Evolutionary conservation across 2,329 filamentous ascomycete species (phyloP), one percentile per base, ranked within the genome.

Genomic region (Colletotrichum sp.): DNA sequence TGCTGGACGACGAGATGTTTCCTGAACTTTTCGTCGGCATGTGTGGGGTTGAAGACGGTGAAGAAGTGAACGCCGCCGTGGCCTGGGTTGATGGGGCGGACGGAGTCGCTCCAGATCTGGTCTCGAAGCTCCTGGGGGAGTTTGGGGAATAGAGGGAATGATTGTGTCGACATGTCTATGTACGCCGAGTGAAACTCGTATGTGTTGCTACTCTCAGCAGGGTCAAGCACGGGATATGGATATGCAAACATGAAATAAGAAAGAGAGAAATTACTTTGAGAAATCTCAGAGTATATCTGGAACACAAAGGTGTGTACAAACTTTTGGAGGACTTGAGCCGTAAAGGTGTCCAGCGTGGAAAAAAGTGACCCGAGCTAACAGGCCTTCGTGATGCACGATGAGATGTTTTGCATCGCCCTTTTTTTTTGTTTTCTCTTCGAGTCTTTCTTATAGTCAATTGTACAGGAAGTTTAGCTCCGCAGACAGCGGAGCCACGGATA

Each of bases 1-100:
- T 43, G 38, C 38, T 43, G 8, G 0, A 2, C 3, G 18, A 43
- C 38, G 0, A 43, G 38, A 43, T 43, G 5, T 0, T n/a, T 0
- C 0, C 18, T 43, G 38, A 43, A 43, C 18, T n/a, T 43, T 43
- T 43, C 0, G 8, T 43, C 16, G 9, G 38, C 0, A 43, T n/a
- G 38, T n/a, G 0, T 0, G 0, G 38, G 38, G 5, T 43, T n/a
- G 38, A 43, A 43, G 18, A 43, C 18, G 18, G 38, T 43, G 18
- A 43, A 43, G 38, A 43, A 43, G 38, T 43, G 38, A 0, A 43
- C 38, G 38, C 38, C 38, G 18, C 0, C 38, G 38, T 43, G 38
- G 0, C 0, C 18, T 43, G 38, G 1, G 38, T 0, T 43, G 18
- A 43, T 43, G 38, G 38, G 38, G 18, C 38, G 38, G 38, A 43